These are phyloP conservation scores for Fraxinus platypoda DNA, from an alignment of 305 asterid species.

Conservation along the genomic window DNA sequence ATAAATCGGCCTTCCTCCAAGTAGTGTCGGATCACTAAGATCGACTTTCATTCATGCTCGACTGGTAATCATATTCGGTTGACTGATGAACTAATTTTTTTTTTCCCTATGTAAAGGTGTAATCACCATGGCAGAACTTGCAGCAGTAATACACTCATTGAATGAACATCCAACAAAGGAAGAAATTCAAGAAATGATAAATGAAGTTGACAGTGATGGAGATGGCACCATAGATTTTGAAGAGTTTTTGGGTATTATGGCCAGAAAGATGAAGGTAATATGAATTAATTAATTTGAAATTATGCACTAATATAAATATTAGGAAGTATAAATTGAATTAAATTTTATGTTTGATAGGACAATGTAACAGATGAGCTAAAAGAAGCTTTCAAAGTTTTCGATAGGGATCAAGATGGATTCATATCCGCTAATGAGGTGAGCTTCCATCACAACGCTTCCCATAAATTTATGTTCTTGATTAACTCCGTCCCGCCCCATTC, in stretches of 20 bases:
- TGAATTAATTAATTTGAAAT: background rate
- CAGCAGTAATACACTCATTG: constrained; percentile 52
- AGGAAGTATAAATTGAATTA: background rate
- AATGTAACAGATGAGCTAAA: constrained; percentile 66
- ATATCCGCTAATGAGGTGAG: constrained; percentile 77
- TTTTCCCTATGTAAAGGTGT: constrained; percentile 34
- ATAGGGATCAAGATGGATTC: constrained; percentile 88
- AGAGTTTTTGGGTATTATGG: constrained; percentile 60
- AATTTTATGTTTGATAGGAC: constrained; percentile 36
- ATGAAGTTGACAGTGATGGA: constrained; percentile 60
- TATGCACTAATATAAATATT: background rate
- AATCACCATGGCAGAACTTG: constrained; percentile 62
- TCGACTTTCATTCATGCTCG: background rate
- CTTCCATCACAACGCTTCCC: background rate
- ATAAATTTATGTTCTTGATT: background rate
- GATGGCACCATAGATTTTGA: constrained; percentile 59
- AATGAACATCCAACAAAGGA: constrained; percentile 63
- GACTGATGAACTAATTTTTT: background rate
- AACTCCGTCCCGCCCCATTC: background rate
- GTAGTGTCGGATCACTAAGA: background rate
- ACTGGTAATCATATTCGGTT: background rate
- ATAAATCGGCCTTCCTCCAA: background rate
- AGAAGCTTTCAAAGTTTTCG: constrained; percentile 91
- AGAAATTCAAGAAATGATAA: constrained; percentile 67
- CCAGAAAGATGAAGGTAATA: constrained; percentile 55